Percentiles rank a stretch among this genome's conserved stretches.
Evolutionary conservation across 2,329 filamentous ascomycete genomes (phyloP).

Genomic region (Plectosphaerella plurivora): DNA sequence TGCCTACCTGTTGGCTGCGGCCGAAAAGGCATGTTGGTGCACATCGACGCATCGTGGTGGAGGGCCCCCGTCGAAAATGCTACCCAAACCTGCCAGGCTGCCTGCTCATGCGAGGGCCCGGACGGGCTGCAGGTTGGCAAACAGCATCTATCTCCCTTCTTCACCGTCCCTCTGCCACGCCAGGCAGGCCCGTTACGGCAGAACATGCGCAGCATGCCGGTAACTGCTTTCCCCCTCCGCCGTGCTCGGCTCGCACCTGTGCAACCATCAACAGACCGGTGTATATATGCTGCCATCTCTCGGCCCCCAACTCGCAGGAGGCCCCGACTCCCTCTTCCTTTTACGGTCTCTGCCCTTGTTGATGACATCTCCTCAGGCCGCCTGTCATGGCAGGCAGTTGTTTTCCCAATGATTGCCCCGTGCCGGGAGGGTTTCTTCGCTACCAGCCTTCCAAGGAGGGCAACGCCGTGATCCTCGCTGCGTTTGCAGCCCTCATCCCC

Average conservation of each 20-base stretch:
- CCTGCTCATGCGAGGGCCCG: not conserved
- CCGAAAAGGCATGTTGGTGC: too few species aligned
- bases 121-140: not conserved
- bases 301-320: not conserved
- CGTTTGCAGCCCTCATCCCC: conserved; percentile 35
- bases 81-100: not conserved
- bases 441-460: conserved; percentile 31
- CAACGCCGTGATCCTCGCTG: conserved; percentile 33
- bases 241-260: not conserved
- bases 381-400: conserved; percentile 29
- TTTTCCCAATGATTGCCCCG: conserved; percentile 26
- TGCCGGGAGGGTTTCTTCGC: conserved; percentile 28
- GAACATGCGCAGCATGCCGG: not conserved
- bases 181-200: too few species aligned
- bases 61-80: not conserved
- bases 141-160: not conserved
- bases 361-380: conserved; percentile 9
- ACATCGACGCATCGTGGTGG: not conserved
- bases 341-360: conserved; percentile 6
- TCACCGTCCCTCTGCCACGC: too few species aligned
- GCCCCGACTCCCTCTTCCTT: not conserved
- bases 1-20: too few species aligned
- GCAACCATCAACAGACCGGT: not conserved
- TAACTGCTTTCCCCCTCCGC: not conserved
- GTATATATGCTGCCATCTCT: conserved; percentile 8